Evolutionary conservation across 2,329 filamentous ascomycete species (phyloP), one percentile per base, ranked within the genome.

Genomic region (Hypoxylon rubiginosum): DNA sequence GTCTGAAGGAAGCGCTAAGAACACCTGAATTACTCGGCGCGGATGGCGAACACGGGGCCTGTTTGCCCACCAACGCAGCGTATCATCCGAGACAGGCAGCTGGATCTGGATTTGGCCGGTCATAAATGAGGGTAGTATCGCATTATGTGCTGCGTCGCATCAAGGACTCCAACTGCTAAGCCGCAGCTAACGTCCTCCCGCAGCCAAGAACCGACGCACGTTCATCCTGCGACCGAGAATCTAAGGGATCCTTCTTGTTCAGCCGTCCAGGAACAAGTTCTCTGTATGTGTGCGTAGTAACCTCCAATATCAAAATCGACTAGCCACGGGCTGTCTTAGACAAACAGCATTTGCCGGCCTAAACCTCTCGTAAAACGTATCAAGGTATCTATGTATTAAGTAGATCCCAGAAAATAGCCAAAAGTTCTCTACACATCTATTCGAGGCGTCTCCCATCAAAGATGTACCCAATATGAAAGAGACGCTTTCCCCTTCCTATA

Each of bases 1-100:
- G n/a, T 59, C 62, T 49, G 43, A 39, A 61, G 55, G 66, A 68
- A 57, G 49, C 58, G 58, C 58, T 58, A 64, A 60, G 49, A 59
- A 36, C 43, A 41, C 24, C 21, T 45, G 41, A 24, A 15, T 24
- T 26, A 54, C 53, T 48, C 36, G 58, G 53, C 30, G 54, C 54
- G 50, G 58, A 58, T 59, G 58, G 57, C n/a, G 21, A 53, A 28
- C 39, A 17, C 13, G n/a, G 17, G 17, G 15, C 3, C 39, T 43
- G 39, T n/a, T 6, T 19, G n/a, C 1, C n/a, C 19, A 43, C 39
- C n/a, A 19, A 43, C 39, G 58, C 24, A 32, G 58, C 32, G 46
- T 57, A 41, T 43, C 57, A 64, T 53, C 62, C 58, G 36, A 50
- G 58, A 62, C 26, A 55, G 53, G 57, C 24, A 62, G 58, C 55